Percentiles rank a stretch among this genome's conserved stretches.
phyloP scores from a whole-genome alignment of 495 filamentous ascomycete species.

The Chaetomium tenue region DNA sequence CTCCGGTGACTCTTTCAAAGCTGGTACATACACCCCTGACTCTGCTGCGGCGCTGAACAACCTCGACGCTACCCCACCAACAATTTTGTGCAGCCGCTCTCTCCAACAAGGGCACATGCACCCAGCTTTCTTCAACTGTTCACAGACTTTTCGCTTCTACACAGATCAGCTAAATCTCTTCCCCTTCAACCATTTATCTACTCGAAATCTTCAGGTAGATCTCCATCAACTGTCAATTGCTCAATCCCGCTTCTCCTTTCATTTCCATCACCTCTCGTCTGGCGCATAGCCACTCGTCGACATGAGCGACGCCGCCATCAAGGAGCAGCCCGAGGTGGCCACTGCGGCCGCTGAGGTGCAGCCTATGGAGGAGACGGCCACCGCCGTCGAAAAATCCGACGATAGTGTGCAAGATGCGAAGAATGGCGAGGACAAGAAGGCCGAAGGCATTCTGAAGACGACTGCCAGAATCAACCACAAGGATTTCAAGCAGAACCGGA shows the following conservation, averaged over 20 bases:
- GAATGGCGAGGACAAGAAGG: slow-evolving; percentile 27
- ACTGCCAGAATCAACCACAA: slow-evolving; percentile 25
- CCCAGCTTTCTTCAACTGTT: neutral
- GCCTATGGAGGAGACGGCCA: slow-evolving; percentile 22
- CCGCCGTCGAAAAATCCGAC: slow-evolving; percentile 24
- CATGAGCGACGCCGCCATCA: slow-evolving; percentile 35
- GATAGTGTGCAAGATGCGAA: slow-evolving; percentile 19
- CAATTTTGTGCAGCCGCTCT: slow-evolving; percentile 24
- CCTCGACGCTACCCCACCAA: slow-evolving; percentile 27
- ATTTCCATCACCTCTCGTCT: neutral
- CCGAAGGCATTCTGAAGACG: slow-evolving; percentile 25
- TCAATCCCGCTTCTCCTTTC: slow-evolving; percentile 2
- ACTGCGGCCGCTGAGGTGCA: slow-evolving; percentile 23
- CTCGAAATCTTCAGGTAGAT: neutral
- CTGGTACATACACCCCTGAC: slow-evolving; percentile 11
- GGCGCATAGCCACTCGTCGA: slow-evolving; percentile 19
- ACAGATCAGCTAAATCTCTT: neutral
- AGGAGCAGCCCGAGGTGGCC: slow-evolving; percentile 28
- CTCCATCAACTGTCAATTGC: slow-evolving; percentile 1
- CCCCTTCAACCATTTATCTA: neutral
- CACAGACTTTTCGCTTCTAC: slow-evolving; percentile 7
- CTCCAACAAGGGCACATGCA: neutral
- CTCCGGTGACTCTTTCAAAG: slow-evolving; percentile 3
- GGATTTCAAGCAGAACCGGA: slow-evolving; percentile 47
- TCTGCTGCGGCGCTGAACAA: slow-evolving; percentile 6